Base-by-base conservation (phyloP, 2,329 filamentous ascomycete species). In the Annulohypoxylon truncatum region DNA sequence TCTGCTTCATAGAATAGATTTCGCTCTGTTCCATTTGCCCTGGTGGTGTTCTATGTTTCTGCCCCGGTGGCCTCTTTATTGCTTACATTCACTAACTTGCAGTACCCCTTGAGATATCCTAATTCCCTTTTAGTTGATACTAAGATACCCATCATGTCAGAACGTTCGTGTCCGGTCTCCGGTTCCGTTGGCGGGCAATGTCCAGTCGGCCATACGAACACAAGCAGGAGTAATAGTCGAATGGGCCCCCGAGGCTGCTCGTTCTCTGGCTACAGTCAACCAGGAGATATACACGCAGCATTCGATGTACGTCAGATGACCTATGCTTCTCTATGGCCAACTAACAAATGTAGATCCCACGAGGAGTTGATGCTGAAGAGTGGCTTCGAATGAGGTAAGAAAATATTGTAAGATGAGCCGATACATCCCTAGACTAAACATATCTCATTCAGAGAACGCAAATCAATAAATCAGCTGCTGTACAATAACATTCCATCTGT, bases 381-480 rank as follows among this genome's bases (percentile, higher is more conserved):
- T 84, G 82, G 80, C 75, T 84, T 9, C 79, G 82, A 13, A 77
- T 78, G 75, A 77, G 80, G 79, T 81, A 71, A 13, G 69, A 51
- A 7, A 26, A 50, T 8, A 7, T 10, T 22, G 9, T 26, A 8
- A 18, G 2, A n/a, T 7, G 7, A 18, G 9, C n/a, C 42, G 33
- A 20, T 5, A 46, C 4, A 31, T 31, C 12, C n/a, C n/a, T 5
- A 38, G 33, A 18, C 62, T 66, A 63, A 63, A 22, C n/a, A 12
- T 46, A 20, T 13, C 42, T 40, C 46, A 31, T 54, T 5, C 51
- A 80, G 81, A 57, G 82, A 84, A 70, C 78, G 80, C 22, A 83
- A 81, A 56, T 75, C 78, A 3, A 84, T 84, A 72, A 84, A 83
- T 55, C 81, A 84, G 18, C 73, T 85, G 3, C 77, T 85, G 12